Evolutionary conservation across 2,329 filamentous ascomycete species (phyloP).

Genomic region (Magnaporthiopsis rhizophila): DNA sequence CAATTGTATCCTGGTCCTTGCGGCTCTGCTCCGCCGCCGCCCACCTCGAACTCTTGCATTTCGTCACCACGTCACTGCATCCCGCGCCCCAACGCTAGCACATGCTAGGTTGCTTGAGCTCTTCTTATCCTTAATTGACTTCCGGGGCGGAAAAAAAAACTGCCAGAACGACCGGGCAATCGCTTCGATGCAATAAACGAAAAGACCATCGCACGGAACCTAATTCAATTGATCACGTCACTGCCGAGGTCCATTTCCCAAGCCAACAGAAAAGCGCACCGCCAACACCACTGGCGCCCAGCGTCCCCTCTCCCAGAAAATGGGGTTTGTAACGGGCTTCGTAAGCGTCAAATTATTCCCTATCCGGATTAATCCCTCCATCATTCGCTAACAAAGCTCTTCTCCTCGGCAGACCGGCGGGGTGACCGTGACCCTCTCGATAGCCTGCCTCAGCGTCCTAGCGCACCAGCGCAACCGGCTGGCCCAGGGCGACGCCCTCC

Average conservation of each 20-base stretch:
- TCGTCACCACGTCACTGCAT: conserved; percentile 9
- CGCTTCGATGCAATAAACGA: not conserved
- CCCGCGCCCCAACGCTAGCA: too few species aligned
- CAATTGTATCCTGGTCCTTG: not conserved
- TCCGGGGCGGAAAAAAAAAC: not conserved
- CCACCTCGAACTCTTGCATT: conserved; percentile 4
- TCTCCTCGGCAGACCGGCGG: conserved; percentile 54
- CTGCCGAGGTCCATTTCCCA: not conserved
- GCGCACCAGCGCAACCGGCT: conserved; percentile 62
- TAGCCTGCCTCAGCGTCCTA: conserved; percentile 64
- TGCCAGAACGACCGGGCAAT: not conserved
- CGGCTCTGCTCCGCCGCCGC: not conserved
- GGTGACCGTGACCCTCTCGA: conserved; percentile 64
- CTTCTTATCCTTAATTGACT: not conserved
- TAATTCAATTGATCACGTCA: not conserved
- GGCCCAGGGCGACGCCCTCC: conserved; percentile 47
- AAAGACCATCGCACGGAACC: not conserved
- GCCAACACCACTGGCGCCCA: not conserved
- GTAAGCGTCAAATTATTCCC: conserved; percentile 39
- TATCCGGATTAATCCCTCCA: not conserved
- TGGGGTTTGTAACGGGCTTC: conserved; percentile 70
- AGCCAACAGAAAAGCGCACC: not conserved
- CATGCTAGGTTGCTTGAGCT: too few species aligned
- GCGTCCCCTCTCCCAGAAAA: conserved; percentile 25
- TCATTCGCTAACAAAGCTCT: not conserved